These are phyloP conservation scores for Copromyces sp. DNA, from an alignment of 495 filamentous ascomycete genomes.

Conservation along the genomic window DNA sequence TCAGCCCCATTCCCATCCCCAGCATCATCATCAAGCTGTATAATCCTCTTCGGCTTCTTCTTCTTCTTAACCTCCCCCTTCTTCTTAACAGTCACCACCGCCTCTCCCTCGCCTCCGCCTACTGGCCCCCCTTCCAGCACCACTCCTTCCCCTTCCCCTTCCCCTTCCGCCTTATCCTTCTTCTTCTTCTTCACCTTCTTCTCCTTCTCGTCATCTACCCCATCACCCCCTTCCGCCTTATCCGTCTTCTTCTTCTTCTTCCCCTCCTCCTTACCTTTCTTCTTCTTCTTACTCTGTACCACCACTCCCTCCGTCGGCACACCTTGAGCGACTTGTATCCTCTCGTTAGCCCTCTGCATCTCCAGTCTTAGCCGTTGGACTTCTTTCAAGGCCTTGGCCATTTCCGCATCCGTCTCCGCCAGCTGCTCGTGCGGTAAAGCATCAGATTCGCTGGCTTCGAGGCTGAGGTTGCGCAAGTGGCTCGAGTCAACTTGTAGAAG, in stretches of 20 bases:
- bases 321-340: constrained; percentile 60
- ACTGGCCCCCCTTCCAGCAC: background rate
- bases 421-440: constrained; percentile 39
- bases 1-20: background rate
- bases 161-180: constrained; percentile 16
- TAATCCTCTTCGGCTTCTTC: constrained; percentile 31
- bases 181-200: constrained; percentile 3
- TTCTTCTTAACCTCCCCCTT: constrained; percentile 46
- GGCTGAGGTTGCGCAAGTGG: constrained; percentile 53
- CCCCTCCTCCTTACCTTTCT: constrained; percentile 29
- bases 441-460: constrained; percentile 36
- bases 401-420: constrained; percentile 65
- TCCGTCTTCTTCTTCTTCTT: constrained; percentile 42
- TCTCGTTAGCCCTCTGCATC: constrained; percentile 85
- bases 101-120: constrained; percentile 4
- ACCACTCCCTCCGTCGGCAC: constrained; percentile 60
- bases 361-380: constrained; percentile 75
- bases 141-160: constrained; percentile 25
- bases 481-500: constrained; percentile 81
- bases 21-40: constrained; percentile 15
- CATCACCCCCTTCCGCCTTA: background rate
- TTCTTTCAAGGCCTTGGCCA: constrained; percentile 73
- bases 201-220: background rate
- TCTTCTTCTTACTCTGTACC: constrained; percentile 70
- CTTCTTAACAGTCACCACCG: constrained; percentile 34